Base-by-base conservation (phyloP, 2,329 filamentous ascomycete genomes). In the Rhynchosporium graminicola region DNA sequence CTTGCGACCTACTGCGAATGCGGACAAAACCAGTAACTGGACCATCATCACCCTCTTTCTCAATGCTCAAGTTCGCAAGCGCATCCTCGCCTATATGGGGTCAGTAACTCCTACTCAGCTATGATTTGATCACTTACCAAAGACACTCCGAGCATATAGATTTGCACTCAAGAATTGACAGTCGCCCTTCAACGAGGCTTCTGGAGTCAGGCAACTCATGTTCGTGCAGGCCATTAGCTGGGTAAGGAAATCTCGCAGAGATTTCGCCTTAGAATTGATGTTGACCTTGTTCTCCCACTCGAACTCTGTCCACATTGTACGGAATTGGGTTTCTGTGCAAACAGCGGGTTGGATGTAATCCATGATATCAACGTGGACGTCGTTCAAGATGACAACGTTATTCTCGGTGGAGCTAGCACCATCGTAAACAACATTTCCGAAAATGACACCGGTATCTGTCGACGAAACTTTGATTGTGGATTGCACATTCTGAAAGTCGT, bases 221-320 rank as follows among this genome's bases (percentile, higher is more conserved):
- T 99, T 98, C 59, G 95, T 99, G 76, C 90, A 94, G 65, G 92
- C 92, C 95, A 98, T 98, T 64, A 99, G 81, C 75, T 96, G 89
- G 70, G 91, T 89, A 67, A 99, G 80, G 85, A 99, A 99, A 26
- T 96, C 92, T 56, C 94, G 87, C 65, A 99, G 82, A 33, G 86
- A 89, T 81, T 94, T 96, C 69, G 91, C 92, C 82, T 97, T 98
- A 67, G 91, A 96, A 79, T 97, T 97, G 80, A 99, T 98, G 80
- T 99, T 99, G 77, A 99, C 94, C 85, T 99, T 99, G 81, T 99
- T 99, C 82, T 99, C 95, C 95, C 95, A 99, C 76, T 99, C 95
- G 70, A 99, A 99, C 75, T 99, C 95, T 43, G 95, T 99, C 95
- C 95, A 99, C 95, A 99, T 99, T n/a, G 92, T 96, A 64, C 95